Base-by-base conservation (phyloP, 805 yeast species). In the Metschnikowia aberdeeniae region DNA sequence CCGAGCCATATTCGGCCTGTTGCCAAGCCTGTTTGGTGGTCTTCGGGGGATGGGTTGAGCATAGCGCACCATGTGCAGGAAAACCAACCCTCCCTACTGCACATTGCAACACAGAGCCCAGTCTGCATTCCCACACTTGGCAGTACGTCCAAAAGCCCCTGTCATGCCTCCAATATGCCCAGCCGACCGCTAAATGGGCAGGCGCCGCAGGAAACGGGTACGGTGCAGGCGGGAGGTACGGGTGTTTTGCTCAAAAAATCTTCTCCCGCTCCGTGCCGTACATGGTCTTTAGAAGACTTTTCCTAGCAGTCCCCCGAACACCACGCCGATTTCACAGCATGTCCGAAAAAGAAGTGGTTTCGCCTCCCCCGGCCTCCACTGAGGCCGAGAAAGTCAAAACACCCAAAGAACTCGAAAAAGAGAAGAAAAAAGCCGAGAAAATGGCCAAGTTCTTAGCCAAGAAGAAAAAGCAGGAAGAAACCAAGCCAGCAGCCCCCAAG, bases 361-460 rank as follows among this genome's bases (percentile, higher is more conserved):
- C 22, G 6, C n/a, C 42, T 11, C 39, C 28, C 14, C 36, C 46
- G 9, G 34, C 39, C 10, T 14, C 42, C 12, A 42, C 49, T 30
- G 43, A 40, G 35, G 44, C 49, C 20, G 45, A 40, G 29, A 86
- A 85, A 68, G 52, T 46, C 43, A 50, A 50, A 36, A 81, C 89
- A 34, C 84, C 84, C 50, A 86, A 86, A 63, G 88, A 86, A 68
- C 73, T 87, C 43, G 95, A 88, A 65, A 88, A 86, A 61, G 96
- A 88, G 72, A 76, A 84, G 61, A 83, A 88, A 74, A 81, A 87
- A 76, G 90, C 96, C 52, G 93, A 88, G 73, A 84, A 88, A 65
- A 70, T 87, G 58, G 85, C 93, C 66, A 82, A 89, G 67, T 88
- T 90, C 68, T 78, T 83, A 58, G 96, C 98, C 47, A 85, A 89